These are phyloP conservation scores for Mercurialis annua DNA, from an alignment of 345 rosid genomes.

Conservation along the genomic window DNA sequence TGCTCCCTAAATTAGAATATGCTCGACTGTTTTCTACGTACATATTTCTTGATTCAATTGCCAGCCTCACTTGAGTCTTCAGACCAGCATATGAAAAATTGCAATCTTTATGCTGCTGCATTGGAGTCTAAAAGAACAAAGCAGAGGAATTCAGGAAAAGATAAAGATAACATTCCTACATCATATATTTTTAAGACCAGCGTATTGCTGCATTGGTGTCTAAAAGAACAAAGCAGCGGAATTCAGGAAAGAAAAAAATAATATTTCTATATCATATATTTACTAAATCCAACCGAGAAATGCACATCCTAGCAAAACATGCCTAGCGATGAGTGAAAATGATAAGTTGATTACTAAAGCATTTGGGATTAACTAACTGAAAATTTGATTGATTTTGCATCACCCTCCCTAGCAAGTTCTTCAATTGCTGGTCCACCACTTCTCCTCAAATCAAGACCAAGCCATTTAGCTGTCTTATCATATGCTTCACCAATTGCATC, in stretches of 20 bases:
- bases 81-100: conserved; percentile 95
- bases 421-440: conserved; percentile 97
- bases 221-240: conserved; percentile 26
- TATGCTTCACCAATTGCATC: conserved; percentile 98
- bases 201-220: conserved; percentile 88
- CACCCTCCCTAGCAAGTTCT: conserved; percentile 87
- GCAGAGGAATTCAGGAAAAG: neutral
- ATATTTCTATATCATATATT: neutral
- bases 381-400: conserved; percentile 67
- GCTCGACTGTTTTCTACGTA: conserved; percentile 26
- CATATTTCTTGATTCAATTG: conserved; percentile 84
- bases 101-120: conserved; percentile 89
- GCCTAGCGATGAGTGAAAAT: neutral
- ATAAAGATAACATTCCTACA: neutral
- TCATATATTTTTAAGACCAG: neutral
- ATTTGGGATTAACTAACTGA: conserved; percentile 41
- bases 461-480: conserved; percentile 95
- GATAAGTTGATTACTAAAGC: conserved; percentile 9
- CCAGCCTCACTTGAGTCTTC: conserved; percentile 92
- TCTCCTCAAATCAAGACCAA: conserved; percentile 86
- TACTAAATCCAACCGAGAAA: conserved; percentile 2
- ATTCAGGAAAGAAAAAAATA: conserved; percentile 1
- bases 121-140: conserved; percentile 55
- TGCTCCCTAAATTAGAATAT: conserved; percentile 12
- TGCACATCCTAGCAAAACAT: conserved; percentile 7